Evolutionary conservation across 2,329 filamentous ascomycete species (phyloP).

Genomic region (Calonectria honghensis): DNA sequence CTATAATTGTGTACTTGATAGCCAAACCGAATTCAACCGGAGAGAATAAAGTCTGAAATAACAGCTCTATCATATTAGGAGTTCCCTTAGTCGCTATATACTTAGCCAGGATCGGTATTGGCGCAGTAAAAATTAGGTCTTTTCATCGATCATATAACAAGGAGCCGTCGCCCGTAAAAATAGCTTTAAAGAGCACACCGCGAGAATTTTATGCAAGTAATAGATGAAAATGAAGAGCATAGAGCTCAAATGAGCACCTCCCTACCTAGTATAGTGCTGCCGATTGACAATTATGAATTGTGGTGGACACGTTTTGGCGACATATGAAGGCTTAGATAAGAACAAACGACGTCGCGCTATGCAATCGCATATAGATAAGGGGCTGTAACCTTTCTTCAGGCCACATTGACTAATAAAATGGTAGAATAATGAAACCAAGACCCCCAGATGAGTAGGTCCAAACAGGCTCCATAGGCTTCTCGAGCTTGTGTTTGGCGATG

Average conservation of each 20-base stretch:
- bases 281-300: constrained; percentile 54
- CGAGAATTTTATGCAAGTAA: constrained; percentile 76
- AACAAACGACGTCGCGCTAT: constrained; percentile 72
- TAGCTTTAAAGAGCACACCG: constrained; percentile 60
- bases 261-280: constrained; percentile 71
- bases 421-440: constrained; percentile 55
- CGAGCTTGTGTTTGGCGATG: constrained; percentile 50
- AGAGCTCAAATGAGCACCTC: constrained; percentile 74
- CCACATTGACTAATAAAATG: constrained; percentile 1
- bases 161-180: constrained; percentile 47
- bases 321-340: constrained; percentile 73
- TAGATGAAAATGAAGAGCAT: constrained; percentile 76
- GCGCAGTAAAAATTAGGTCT: constrained; percentile 49
- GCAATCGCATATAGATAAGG: constrained; percentile 66
- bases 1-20: background rate
- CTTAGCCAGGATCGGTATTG: constrained; percentile 45
- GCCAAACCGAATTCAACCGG: background rate
- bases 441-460: constrained; percentile 54
- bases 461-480: constrained; percentile 47
- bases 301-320: constrained; percentile 67
- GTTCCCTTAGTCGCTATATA: background rate
- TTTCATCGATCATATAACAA: constrained; percentile 51
- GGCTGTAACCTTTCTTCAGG: constrained; percentile 24
- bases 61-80: background rate
- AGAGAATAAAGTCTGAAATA: background rate